Evolutionary conservation across 1,139 yeast species (phyloP), one percentile per base, ranked within the genome.

Genomic region (Citeromyces hawaiiensis): DNA sequence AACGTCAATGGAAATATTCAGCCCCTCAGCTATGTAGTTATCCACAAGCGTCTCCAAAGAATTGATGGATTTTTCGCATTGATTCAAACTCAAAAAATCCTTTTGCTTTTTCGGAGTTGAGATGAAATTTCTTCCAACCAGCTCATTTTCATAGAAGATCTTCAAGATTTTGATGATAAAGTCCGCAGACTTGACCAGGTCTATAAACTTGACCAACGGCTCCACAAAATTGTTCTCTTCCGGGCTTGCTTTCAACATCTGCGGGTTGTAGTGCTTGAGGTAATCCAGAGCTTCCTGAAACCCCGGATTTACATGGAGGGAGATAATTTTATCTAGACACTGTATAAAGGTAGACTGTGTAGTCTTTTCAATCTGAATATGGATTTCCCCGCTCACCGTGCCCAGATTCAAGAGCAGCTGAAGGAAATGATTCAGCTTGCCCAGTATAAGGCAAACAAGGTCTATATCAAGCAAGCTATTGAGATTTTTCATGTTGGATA

Each of bases 91-190:
- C 42, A 86, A 64, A 50, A 88, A 83, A 43, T 93, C 94, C 44
- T 72, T 68, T 47, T 80, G 82, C 43, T 76, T 71, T 49, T 76
- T 77, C 8, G 40, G 40, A 41, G 51, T 41, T 30, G 38, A 43
- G 11, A 42, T 42, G 19, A 86, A 74, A 19, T 80, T 69, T 36
- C 71, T 71, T 38, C 72, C 64, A 2, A 83, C 70, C 47, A 91
- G 66, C 54, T 91, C 97, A 53, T 85, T 91, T 48, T 83, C 82
- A 58, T 86, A 88, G 51, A 91, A 91, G 2, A 87, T 86, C 44
- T 85, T 91, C 36, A 87, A 64, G 94, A 91, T 86, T 55, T 88
- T 97, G 51, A 86, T 82, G 25, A 91, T 85, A 45, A 88, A 63
- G 55, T 91, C 98, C 6, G 96, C 97, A 48, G 86, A 79, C 50